Percentiles rank a stretch among this genome's conserved stretches.
These are phyloP conservation scores for Tylopilus felleus DNA, from an alignment of 768 basidiomycete genomes.

Conservation along the genomic window DNA sequence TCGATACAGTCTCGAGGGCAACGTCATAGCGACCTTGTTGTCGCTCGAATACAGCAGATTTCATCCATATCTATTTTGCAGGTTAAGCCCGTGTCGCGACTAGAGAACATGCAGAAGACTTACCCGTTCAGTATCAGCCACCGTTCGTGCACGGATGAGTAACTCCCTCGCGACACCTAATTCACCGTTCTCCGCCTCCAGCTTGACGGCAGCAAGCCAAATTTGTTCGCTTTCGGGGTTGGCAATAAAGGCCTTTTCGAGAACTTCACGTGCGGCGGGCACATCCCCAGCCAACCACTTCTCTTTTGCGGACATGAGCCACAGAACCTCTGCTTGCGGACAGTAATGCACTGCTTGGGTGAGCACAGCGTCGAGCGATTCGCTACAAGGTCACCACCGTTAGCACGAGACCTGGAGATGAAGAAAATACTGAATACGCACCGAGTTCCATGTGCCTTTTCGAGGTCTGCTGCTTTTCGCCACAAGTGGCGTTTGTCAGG, in stretches of 20 bases:
- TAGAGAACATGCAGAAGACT: conserved; percentile 21
- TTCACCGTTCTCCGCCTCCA: conserved; percentile 95
- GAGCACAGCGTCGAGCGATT: conserved; percentile 79
- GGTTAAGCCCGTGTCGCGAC: background rate
- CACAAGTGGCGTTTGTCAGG: conserved; percentile 84
- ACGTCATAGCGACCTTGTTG: conserved; percentile 74
- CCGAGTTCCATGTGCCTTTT: conserved; percentile 86
- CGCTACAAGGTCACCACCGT: conserved; percentile 41
- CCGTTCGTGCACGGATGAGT: conserved; percentile 81
- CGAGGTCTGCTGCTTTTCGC: conserved; percentile 89
- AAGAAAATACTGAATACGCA: conserved; percentile 29
- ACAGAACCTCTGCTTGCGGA: conserved; percentile 92
- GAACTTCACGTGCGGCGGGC: conserved; percentile 80
- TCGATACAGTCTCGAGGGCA: conserved; percentile 71
- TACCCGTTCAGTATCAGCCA: conserved; percentile 90
- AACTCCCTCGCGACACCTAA: conserved; percentile 82
- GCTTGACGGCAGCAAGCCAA: conserved; percentile 96
- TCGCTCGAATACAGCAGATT: conserved; percentile 92
- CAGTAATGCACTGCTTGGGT: conserved; percentile 83
- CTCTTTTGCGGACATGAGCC: conserved; percentile 99
- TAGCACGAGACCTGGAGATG: background rate
- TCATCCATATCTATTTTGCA: conserved; percentile 90
- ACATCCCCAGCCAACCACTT: conserved; percentile 92
- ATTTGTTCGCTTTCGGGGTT: conserved; percentile 97
- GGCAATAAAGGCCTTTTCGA: conserved; percentile 86